Base-by-base conservation (phyloP, 2,329 filamentous ascomycete species). In the Fusarium pilosicola region DNA sequence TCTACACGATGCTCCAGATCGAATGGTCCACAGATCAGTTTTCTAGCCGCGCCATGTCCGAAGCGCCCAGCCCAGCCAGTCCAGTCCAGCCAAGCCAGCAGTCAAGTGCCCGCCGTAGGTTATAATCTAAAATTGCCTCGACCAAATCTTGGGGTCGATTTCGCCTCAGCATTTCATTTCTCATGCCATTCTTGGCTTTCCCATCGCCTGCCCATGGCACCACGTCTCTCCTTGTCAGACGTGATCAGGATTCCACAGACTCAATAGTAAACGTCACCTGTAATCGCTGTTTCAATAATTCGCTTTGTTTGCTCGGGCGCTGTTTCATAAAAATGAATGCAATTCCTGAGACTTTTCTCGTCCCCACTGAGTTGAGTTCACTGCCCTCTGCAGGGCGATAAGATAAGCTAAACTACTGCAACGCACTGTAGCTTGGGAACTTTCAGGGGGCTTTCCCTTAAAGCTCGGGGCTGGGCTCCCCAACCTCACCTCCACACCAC, bases 261-360 rank as follows among this genome's bases (percentile, higher is more conserved):
- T 39, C 63, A 52, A 64, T 41, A 48, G 15, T 39, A 46, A 51
- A 55, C 36, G 58, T 57, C 46, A 60, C 24, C 34, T 48, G 42
- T 41, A 65, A 58, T 49, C 65, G 15, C 20, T 74, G 71, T 74
- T 72, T 60, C 62, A 68, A 74, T 74, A 59, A 22, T 56, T 64
- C 30, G 58, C 59, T 30, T 45, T 54, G 51, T 57, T 39, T 70
- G 70, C 68, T 68, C 71, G 62, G 46, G 34, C 55, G 41, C 32
- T 71, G 73, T 77, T 77, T 75, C 75, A 75, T 62, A 55, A 65
- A 75, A 63, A 75, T 68, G 59, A 72, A 63, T 44, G 26, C 52
- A 70, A 70, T 70, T 70, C 65, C 65, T 70, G 65, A 54, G 62
- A 62, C 52, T 58, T 49, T 58, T 49, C 26, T 26, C 48, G 20